Base-by-base conservation (phyloP, 495 filamentous ascomycete species). In the Thermochaetoides thermophila region DNA sequence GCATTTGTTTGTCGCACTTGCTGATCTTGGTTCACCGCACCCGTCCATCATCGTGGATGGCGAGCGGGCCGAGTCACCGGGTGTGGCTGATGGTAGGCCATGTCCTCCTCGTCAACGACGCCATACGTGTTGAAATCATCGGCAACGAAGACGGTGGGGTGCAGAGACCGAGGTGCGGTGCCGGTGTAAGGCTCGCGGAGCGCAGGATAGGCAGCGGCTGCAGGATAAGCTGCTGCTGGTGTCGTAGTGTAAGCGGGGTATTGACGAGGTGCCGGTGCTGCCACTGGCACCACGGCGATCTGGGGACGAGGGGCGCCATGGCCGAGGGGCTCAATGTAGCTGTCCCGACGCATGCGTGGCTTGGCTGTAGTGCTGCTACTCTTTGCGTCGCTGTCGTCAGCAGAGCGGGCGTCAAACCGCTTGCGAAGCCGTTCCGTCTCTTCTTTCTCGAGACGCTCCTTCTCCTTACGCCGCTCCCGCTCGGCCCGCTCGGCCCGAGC, bases 291-390 rank as follows among this genome's bases (percentile, higher is more conserved):
- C 7, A 31, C 29, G 5, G 46, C 23, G 6, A 25, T 29, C 10
- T 34, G 32, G 2, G 52, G 52, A 13, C 52, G 32, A 3, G 49
- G 49, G 10, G 49, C 44, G 29, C 36, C 33, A 29, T 45, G 49
- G 17, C 53, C 53, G 18, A 53, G 33, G 10, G 51, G 49, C 39
- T 57, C 56, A 17, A 57, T 45, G 44, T 56, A 57, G 52, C 48
- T 56, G 34, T 45, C 39, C 35, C 44, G 52, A 8, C 41, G 48
- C 31, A 20, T 32, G 28, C 46, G 32, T n/a, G 25, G 32, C 32
- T 35, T 37, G 31, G 32, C 47, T 14, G 46, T 36, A 4, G 37
- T 39, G 35, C 22, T 46, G 43, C 43, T 45, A 38, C 49, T 48
- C 34, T 42, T 48, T 27, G 49, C 45, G 33, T 53, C 47, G 40